Evolutionary conservation across 1,284 basidiomycete genomes (phyloP), one percentile per base, ranked within the genome.

Genomic region (Ganoderma sinense): DNA sequence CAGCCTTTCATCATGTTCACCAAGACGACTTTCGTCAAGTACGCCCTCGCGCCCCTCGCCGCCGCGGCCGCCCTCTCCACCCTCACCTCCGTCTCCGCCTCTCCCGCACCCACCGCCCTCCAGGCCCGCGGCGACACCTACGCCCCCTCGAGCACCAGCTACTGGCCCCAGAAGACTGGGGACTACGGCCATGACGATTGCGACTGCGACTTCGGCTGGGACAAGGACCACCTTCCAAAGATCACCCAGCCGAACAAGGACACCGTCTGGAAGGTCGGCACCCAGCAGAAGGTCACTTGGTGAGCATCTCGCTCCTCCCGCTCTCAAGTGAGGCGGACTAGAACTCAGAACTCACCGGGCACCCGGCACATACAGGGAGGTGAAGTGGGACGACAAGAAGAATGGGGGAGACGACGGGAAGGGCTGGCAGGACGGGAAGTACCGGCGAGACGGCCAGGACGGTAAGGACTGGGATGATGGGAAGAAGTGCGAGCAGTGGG

Each of bases 161-260:
- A 51, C 8, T 56, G 5, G 13, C 69, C 75, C 58, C 76, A 75
- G 61, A 76, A 78, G 40, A 75, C 75, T 7, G 78, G 33, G 33
- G 33, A n/a, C n/a, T n/a, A 36, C 33, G 33, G 33, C 11, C 40
- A 14, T 5, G 20, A n/a, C n/a, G n/a, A 51, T 23, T 51, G 48
- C 23, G 48, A 26, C 11, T 51, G 48, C 48, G 48, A 26, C 11
- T 51, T 23, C 11, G 11, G 11, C 10, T 51, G 48, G 48, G 48
- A 51, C 48, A 51, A 51, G 48, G 48, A 51, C 23, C 48, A 51
- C 13, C 3, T 26, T 11, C 23, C 48, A 10, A 51, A 51, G 48
- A 13, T 62, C 26, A 62, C 61, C 14, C 53, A 55, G 53, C 53
- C 29, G 53, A 31, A 55, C 29, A 55, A 31, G 53, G 53, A 55